Evolutionary conservation across 2,329 filamentous ascomycete species (phyloP), one percentile per base, ranked within the genome.

Genomic region (Parafenestella ontariensis): DNA sequence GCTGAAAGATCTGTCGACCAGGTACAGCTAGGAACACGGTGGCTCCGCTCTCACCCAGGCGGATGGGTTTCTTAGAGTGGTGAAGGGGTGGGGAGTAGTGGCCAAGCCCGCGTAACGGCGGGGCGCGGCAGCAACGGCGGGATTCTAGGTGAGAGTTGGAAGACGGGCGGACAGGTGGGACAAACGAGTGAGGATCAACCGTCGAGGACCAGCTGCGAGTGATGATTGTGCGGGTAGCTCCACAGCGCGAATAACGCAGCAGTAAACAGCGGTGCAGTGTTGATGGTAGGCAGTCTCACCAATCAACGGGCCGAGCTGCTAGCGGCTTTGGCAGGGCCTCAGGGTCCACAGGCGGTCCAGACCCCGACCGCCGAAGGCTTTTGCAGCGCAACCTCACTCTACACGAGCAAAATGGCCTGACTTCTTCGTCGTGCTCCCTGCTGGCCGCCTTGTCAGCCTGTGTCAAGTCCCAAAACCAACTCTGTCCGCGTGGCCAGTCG

Each of bases 1-100:
- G 65, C 63, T 68, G 63, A 55, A 58, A 58, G 63, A 61, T 58
- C 52, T 65, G 60, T 51, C 59, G 55, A 41, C 59, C 56, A 57
- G 58, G 62, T 59, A 58, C 56, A 34, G 13, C 6, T n/a, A 17
- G 18, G 60, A 62, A 62, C 55, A 56, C 49, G 56, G 58, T 59
- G 55, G 59, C 61, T 62, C 58, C 59, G 61, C 54, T 58, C 20
- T 49, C 43, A 54, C 52, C 54, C 54, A 56, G 43, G 46, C 43
- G 49, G 49, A 49, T 44, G 26, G 43, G 41, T 46, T 49, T 26
- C 47, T 33, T 28, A 48, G 39, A 26, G 29, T 59, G 56, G 42
- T 37, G 37, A 37, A 44, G 52, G 52, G 54, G 44, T 53, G 59
- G 60, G 56, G 47, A 49, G 47, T 54, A 20, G 17, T 39, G 33